phyloP scores from a whole-genome alignment of 495 filamentous ascomycete genomes.

The Filosporella fistucella region DNA sequence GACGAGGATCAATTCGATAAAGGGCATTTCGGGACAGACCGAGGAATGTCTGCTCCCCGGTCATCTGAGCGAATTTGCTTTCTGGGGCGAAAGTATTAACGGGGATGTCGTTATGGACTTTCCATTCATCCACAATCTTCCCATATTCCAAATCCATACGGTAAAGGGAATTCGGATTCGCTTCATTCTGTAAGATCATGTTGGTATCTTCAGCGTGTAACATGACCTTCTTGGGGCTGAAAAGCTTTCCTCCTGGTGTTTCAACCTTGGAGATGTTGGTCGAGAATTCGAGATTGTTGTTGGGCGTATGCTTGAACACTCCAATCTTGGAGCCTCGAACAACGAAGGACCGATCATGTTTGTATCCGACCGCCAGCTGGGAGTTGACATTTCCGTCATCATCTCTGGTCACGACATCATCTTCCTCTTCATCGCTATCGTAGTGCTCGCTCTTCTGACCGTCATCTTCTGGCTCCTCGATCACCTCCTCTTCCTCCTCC shows the following conservation, averaged over 20 bases:
- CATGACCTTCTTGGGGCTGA: slow-evolving; percentile 98
- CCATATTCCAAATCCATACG: slow-evolving; percentile 98
- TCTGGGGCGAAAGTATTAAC: slow-evolving; percentile 89
- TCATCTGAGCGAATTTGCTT: slow-evolving; percentile 98
- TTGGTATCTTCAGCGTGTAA: slow-evolving; percentile 88
- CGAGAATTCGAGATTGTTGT: slow-evolving; percentile 93
- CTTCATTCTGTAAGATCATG: slow-evolving; percentile 83
- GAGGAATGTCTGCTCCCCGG: slow-evolving; percentile 87
- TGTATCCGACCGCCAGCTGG: slow-evolving; percentile 95
- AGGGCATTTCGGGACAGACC: slow-evolving; percentile 88
- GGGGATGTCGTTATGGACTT: slow-evolving; percentile 94
- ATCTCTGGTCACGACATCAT: slow-evolving; percentile 68
- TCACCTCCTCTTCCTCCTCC: slow-evolving; percentile 58
- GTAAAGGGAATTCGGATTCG: slow-evolving; percentile 88
- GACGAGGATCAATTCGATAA: slow-evolving; percentile 89
- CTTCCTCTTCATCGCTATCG: slow-evolving; percentile 86
- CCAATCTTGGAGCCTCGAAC: slow-evolving; percentile 96
- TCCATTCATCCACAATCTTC: slow-evolving; percentile 99
- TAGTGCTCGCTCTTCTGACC: slow-evolving; percentile 74
- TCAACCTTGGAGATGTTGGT: slow-evolving; percentile 96
- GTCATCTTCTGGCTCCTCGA: slow-evolving; percentile 62
- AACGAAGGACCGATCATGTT: slow-evolving; percentile 94
- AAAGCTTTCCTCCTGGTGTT: slow-evolving; percentile 80
- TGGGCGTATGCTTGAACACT: slow-evolving; percentile 92
- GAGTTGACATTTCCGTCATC: slow-evolving; percentile 88